phyloP scores from a whole-genome alignment of 768 basidiomycete species.

The Lyophyllum decastes region DNA sequence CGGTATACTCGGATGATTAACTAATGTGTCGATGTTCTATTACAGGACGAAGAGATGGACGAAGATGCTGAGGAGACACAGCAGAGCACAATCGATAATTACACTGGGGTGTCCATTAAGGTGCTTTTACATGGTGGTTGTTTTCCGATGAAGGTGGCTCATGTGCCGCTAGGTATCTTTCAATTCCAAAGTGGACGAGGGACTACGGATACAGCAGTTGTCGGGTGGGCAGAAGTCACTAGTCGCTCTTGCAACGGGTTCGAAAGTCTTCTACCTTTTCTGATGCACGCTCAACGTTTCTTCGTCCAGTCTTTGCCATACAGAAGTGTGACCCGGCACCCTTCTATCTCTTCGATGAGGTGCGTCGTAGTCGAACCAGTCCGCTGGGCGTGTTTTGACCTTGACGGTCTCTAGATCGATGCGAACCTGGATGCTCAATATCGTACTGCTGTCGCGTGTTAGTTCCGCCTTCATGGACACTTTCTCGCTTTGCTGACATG shows the following conservation, averaged over 20 bases:
- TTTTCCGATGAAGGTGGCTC: background rate
- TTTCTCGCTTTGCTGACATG: conserved; percentile 2
- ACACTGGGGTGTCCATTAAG: conserved; percentile 96
- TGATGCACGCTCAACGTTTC: background rate
- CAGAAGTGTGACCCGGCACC: conserved; percentile 99
- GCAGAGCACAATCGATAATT: conserved; percentile 84
- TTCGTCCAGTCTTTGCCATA: conserved; percentile 83
- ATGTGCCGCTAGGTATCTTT: conserved; percentile 79
- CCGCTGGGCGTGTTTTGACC: background rate
- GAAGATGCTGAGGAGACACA: conserved; percentile 76
- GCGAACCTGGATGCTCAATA: conserved; percentile 98
- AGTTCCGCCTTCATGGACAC: conserved; percentile 28
- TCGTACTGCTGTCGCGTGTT: conserved; percentile 93
- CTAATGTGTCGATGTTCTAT: background rate
- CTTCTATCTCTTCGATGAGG: conserved; percentile 99
- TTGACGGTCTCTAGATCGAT: conserved; percentile 64
- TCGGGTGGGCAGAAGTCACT: conserved; percentile 98
- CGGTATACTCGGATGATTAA: too few species aligned
- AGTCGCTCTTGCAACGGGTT: conserved; percentile 92
- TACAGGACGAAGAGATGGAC: conserved; percentile 70
- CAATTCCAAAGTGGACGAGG: conserved; percentile 98
- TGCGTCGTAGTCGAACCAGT: conserved; percentile 22
- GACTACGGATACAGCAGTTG: conserved; percentile 92
- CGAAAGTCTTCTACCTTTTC: background rate
- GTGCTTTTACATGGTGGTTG: conserved; percentile 34